These are phyloP conservation scores for Populus hybrid DNA, from an alignment of 441 rosid species.

Conservation along the genomic window DNA sequence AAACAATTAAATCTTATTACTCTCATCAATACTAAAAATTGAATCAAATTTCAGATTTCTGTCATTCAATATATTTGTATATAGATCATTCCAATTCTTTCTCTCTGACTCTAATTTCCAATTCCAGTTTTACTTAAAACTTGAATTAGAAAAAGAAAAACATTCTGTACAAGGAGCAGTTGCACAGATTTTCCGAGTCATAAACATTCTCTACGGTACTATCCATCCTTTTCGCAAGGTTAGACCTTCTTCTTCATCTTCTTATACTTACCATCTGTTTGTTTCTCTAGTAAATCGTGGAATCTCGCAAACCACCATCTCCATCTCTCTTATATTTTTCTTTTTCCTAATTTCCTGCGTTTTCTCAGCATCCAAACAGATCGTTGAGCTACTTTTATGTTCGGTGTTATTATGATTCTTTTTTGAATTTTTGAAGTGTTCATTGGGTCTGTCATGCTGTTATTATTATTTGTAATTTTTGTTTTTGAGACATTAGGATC, in stretches of 20 bases:
- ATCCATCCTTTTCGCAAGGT: neutral
- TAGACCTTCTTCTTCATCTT: neutral
- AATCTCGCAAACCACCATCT: neutral
- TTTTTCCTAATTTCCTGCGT: neutral
- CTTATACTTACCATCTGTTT: neutral
- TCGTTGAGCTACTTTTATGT: neutral
- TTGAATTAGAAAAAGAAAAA: neutral
- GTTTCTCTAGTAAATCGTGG: neutral
- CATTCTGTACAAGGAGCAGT: neutral
- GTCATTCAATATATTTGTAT: too few species aligned
- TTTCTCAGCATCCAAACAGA: neutral
- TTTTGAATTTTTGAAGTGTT: neutral
- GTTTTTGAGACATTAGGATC: neutral
- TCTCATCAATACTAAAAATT: too few species aligned
- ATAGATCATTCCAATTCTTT: too few species aligned
- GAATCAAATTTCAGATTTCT: too few species aligned
- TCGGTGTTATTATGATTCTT: neutral
- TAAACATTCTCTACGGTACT: neutral
- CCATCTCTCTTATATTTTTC: neutral
- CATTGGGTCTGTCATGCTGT: slow-evolving; percentile 6
- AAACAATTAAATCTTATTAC: too few species aligned
- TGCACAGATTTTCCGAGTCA: neutral
- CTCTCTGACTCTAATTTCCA: too few species aligned
- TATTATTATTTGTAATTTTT: too few species aligned
- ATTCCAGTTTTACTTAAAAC: neutral